These are phyloP conservation scores for Platanthera zijinensis DNA, from an alignment of 106 monocot species.

Conservation along the genomic window DNA sequence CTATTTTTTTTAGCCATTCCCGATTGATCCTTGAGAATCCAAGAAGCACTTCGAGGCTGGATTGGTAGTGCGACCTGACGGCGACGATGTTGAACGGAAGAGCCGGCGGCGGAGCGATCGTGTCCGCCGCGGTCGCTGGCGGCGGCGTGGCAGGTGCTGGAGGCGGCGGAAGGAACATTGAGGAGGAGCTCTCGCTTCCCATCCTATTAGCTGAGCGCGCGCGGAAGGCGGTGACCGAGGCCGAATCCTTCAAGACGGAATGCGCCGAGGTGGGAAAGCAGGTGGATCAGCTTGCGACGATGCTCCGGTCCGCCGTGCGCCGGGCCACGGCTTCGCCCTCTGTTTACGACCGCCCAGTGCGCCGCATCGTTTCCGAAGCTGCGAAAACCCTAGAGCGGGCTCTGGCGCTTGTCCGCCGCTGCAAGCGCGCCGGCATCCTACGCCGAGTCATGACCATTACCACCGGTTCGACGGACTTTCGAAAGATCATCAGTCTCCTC, in stretches of 20 bases:
- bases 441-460: conserved; percentile 71
- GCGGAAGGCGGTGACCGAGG: conserved; percentile 32
- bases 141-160: not conserved
- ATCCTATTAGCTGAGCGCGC: conserved; percentile 43
- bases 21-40: not conserved
- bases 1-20: not conserved
- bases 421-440: conserved; percentile 44
- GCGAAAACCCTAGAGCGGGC: conserved; percentile 75
- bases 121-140: not conserved
- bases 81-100: not conserved
- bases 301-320: conserved; percentile 30
- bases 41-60: conserved; percentile 10
- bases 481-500: conserved; percentile 49
- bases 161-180: conserved; percentile 6
- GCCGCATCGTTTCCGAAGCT: conserved; percentile 81
- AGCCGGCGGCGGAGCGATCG: not conserved
- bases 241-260: conserved; percentile 39
- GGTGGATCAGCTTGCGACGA: conserved; percentile 20
- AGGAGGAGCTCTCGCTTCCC: conserved; percentile 32
- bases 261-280: conserved; percentile 32
- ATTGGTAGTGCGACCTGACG: not conserved
- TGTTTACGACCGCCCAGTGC: conserved; percentile 62
- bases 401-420: conserved; percentile 42
- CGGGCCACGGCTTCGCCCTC: conserved; percentile 16
- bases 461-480: conserved; percentile 51